Base-by-base conservation (phyloP, 495 filamentous ascomycete genomes). In the Umbilicaria muhlenbergii region DNA sequence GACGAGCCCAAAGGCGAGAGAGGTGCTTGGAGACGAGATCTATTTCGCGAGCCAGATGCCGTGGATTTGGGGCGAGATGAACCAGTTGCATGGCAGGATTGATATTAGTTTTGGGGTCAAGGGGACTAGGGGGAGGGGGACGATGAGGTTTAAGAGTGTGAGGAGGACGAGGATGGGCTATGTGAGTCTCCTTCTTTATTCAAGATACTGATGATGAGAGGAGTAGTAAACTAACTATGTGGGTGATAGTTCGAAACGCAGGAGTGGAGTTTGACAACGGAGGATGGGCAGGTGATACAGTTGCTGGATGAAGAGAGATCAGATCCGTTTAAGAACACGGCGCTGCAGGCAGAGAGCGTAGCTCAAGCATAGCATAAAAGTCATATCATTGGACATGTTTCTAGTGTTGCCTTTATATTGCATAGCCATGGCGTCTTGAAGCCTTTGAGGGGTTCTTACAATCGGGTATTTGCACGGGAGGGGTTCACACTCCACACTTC, bases 21-120 rank as follows among this genome's bases (percentile, higher is more conserved):
- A 77, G 45, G 62, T 77, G 18, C 66, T 98, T 5, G 91, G 91
- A 18, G 85, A 94, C 56, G 81, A 95, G 64, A 86, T 98, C 41
- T 92, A 93, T 57, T 96, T 94, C 63, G 71, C 76, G 24, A 69
- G 76, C 57, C 75, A 81, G 64, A 81, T 93, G 51, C 89, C 91
- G 11, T 94, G 88, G 87, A 94, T 98, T 47, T 73, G 72, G 55
- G 91, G 91, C 32, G 75, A 83, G 64, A 80, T 98, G 69, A 92
- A 95, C 64, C 89, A 94, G 67, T 62, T 98, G 58, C 83, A 88
- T 63, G 91, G 91, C 2, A 69, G 77, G 54, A 94, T 96, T 56
- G 67, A 95, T 69, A 87, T 98, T 43, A 62, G 60, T 3, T 96
- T 91, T 59, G 70, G 71, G 66, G 91, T 98, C 11, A 88, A 86